Evolutionary conservation across 768 basidiomycete species (phyloP).

Genomic region (Phanerochaete carnosa): DNA sequence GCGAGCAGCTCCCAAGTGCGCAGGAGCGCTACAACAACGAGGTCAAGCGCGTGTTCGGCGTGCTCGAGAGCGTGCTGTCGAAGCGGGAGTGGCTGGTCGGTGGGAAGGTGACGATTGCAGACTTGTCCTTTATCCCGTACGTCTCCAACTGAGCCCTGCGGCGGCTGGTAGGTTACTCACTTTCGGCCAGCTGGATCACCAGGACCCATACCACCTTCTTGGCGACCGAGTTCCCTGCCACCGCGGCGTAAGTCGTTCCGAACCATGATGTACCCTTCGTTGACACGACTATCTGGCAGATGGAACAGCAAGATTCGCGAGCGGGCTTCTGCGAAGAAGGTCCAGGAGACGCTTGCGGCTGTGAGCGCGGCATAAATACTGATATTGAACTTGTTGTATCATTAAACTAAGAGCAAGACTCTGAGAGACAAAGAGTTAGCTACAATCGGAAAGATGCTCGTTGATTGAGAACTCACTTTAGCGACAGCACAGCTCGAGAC

Average conservation of each 20-base stretch:
- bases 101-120: constrained; percentile 24
- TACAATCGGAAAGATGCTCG: too few relatives aligned
- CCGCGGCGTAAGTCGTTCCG: not conserved
- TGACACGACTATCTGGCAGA: not conserved
- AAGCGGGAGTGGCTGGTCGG: constrained; percentile 28
- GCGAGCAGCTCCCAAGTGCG: constrained; percentile 26
- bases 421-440: too few relatives aligned
- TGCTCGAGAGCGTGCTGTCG: constrained; percentile 25
- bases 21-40: constrained; percentile 28
- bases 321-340: constrained; percentile 13
- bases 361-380: too few relatives aligned
- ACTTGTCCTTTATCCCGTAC: constrained; percentile 21
- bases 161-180: too few relatives aligned
- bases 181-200: constrained; percentile 14
- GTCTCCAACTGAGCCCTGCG: not conserved
- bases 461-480: too few relatives aligned
- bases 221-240: constrained; percentile 20
- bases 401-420: too few relatives aligned
- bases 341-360: too few relatives aligned
- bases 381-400: too few relatives aligned
- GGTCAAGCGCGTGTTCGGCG: constrained; percentile 22
- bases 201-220: constrained; percentile 13
- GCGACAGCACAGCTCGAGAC: too few relatives aligned
- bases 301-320: constrained; percentile 21
- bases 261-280: too few relatives aligned